Conservation (phyloP, 2,329 filamentous ascomycete genomes). For the Fusarium decemcellulare region DNA sequence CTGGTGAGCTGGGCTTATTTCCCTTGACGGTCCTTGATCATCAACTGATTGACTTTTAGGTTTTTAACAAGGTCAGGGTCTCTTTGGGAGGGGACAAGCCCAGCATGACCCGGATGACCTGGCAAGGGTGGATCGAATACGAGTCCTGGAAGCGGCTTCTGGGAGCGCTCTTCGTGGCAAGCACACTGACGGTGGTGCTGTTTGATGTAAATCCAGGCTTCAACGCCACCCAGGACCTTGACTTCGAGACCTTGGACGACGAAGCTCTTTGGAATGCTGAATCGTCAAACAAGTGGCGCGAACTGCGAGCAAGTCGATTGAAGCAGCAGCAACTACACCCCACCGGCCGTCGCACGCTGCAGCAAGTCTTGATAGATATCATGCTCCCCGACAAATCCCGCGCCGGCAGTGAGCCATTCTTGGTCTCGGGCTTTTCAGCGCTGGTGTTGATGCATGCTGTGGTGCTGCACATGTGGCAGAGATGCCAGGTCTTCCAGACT, state of each 20-base stretch:
- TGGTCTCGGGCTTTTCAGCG: too few relatives aligned
- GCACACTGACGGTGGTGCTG: conserved; percentile 22
- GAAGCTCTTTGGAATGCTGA: conserved; percentile 22
- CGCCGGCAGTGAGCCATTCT: too few relatives aligned
- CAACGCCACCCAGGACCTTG: conserved; percentile 24
- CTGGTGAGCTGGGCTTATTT: conserved; percentile 7
- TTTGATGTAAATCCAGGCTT: conserved; percentile 30
- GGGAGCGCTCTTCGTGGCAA: conserved; percentile 12
- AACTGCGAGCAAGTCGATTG: neutral
- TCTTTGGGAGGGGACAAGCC: neutral
- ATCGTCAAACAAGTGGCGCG: conserved; percentile 23
- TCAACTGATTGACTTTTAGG: neutral
- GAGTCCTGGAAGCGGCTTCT: conserved; percentile 30
- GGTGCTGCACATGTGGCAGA: too few relatives aligned
- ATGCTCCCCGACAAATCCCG: neutral
- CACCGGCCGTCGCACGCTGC: conserved; percentile 5
- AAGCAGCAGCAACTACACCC: neutral
- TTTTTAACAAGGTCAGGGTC: conserved; percentile 1
- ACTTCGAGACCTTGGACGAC: conserved; percentile 18
- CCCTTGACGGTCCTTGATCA: neutral
- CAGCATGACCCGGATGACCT: conserved; percentile 1
- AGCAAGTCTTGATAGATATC: conserved; percentile 17
- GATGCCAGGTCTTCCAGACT: too few relatives aligned
- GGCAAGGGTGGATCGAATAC: conserved; percentile 19
- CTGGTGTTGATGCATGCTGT: too few relatives aligned